Base-by-base conservation (phyloP, 176 grass and related monocot species). In the Phragmites australis region DNA sequence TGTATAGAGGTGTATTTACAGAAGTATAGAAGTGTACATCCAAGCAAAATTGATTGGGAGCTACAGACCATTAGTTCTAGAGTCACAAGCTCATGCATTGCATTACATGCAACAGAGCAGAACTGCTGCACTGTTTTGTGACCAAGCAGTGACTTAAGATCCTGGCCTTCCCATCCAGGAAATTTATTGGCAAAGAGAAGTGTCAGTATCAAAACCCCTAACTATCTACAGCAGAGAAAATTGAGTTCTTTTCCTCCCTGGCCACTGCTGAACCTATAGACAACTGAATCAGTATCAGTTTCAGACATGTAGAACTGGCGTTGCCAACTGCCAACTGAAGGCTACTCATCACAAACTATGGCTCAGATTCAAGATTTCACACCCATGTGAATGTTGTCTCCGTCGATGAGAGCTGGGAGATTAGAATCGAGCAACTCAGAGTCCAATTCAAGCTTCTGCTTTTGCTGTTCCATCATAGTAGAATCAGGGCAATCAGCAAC, bases 381-480 rank as follows among this genome's bases (percentile, higher is more conserved):
- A 4, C 52, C 22, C 31, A 44, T 6, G 17, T 23, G 25, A 48
- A 76, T 56, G 46, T 30, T 48, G 41, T 58, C 60, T 52, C 9
- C 19, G 18, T 17, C 49, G 21, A 56, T 53, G 34, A 76, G 73
- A 62, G 54, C 55, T 69, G 64, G 54, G 67, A n/a, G n/a, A n/a
- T n/a, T n/a, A n/a, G n/a, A n/a, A n/a, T n/a, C n/a, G n/a, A n/a
- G n/a, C n/a, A n/a, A n/a, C n/a, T n/a, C n/a, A 54, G 11, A 26
- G 14, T 39, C 71, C 64, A 52, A 62, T 34, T 17, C 46, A 63
- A 65, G 45, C 76, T 73, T 77, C 44, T 63, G 46, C 1, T 60
- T 74, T 25, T 81, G 40, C 23, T 68, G 46, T n/a, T 73, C 44
- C 54, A 79, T 55, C 17, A 46, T n/a, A 73, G 47, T 39, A 78